Percentiles rank a stretch among this genome's conserved stretches.
Conservation (phyloP, 2,329 filamentous ascomycete species). For the Sporothrix humicola region DNA sequence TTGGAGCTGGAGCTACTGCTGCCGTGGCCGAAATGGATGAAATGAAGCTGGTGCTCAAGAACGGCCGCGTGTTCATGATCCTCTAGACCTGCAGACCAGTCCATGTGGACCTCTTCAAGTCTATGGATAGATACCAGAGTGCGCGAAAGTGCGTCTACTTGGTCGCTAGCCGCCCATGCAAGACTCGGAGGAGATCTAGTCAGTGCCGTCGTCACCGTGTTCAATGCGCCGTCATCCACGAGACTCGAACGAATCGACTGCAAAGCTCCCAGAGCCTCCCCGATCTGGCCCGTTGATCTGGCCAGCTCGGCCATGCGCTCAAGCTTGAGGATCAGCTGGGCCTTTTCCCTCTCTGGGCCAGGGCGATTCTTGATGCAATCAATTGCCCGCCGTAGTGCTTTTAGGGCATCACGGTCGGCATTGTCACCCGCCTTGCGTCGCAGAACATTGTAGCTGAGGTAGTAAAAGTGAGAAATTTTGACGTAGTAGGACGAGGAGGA, state of each 20-base stretch:
- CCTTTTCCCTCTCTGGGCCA: slow-evolving; percentile 61
- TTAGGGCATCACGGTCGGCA: slow-evolving; percentile 55
- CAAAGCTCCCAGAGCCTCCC: slow-evolving; percentile 64
- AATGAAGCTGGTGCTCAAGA: slow-evolving; percentile 64
- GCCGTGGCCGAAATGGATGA: slow-evolving; percentile 48
- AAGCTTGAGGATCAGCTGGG: slow-evolving; percentile 66
- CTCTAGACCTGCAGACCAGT: slow-evolving; percentile 61
- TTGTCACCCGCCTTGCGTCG: slow-evolving; percentile 52
- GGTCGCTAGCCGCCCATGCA: slow-evolving; percentile 60
- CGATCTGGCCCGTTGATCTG: slow-evolving; percentile 56
- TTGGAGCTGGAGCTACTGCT: slow-evolving; percentile 39
- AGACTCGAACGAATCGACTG: slow-evolving; percentile 66
- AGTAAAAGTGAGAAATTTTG: slow-evolving; percentile 75
- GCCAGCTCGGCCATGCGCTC: slow-evolving; percentile 70
- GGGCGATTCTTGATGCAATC: slow-evolving; percentile 64
- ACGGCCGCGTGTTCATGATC: slow-evolving; percentile 61
- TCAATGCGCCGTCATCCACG: slow-evolving; percentile 62
- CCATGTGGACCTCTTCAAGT: slow-evolving; percentile 60
- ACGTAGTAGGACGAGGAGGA: slow-evolving; percentile 55
- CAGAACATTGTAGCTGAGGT: slow-evolving; percentile 62
- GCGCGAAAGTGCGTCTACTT: slow-evolving; percentile 61
- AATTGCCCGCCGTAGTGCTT: slow-evolving; percentile 67
- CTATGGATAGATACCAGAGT: slow-evolving; percentile 65
- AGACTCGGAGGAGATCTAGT: slow-evolving; percentile 55
- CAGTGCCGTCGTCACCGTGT: slow-evolving; percentile 58